phyloP scores from a whole-genome alignment of 495 filamentous ascomycete species.

The Sordaria brevicollis region DNA sequence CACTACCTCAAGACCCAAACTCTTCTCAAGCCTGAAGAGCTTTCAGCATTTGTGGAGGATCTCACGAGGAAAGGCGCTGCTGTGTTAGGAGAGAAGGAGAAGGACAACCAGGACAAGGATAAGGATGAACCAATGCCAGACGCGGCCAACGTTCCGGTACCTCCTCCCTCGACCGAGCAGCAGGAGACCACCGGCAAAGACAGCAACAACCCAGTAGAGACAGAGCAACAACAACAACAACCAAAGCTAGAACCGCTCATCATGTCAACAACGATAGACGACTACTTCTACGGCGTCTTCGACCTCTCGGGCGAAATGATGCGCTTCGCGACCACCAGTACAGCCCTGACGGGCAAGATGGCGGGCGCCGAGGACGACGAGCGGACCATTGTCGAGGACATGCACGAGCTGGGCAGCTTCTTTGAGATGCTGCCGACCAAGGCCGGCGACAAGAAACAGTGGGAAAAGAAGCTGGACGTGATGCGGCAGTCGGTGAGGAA shows the following conservation, averaged over 20 bases:
- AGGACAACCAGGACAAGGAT: conserved; percentile 5
- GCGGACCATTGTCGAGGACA: conserved; percentile 59
- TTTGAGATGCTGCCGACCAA: conserved; percentile 62
- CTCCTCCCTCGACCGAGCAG: background rate
- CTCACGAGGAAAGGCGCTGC: conserved; percentile 13
- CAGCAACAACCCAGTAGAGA: background rate
- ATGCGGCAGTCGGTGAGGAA: conserved; percentile 87
- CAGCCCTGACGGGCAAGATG: conserved; percentile 51
- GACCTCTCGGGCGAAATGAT: conserved; percentile 93
- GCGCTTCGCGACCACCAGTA: conserved; percentile 80
- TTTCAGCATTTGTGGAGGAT: conserved; percentile 34
- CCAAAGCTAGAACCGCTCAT: conserved; percentile 20
- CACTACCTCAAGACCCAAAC: conserved; percentile 75
- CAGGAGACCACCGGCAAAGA: background rate
- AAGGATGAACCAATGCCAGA: conserved; percentile 21
- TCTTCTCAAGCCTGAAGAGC: conserved; percentile 56
- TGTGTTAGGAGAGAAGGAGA: background rate
- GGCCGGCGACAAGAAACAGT: conserved; percentile 24
- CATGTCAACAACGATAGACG: conserved; percentile 60
- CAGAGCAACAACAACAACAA: background rate
- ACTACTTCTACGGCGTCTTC: conserved; percentile 87
- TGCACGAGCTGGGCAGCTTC: conserved; percentile 58
- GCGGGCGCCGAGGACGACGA: conserved; percentile 25
- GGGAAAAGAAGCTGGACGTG: conserved; percentile 71
- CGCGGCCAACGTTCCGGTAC: conserved; percentile 1